Conservation (phyloP, 2,329 filamentous ascomycete species). For the Fusarium sp. region DNA sequence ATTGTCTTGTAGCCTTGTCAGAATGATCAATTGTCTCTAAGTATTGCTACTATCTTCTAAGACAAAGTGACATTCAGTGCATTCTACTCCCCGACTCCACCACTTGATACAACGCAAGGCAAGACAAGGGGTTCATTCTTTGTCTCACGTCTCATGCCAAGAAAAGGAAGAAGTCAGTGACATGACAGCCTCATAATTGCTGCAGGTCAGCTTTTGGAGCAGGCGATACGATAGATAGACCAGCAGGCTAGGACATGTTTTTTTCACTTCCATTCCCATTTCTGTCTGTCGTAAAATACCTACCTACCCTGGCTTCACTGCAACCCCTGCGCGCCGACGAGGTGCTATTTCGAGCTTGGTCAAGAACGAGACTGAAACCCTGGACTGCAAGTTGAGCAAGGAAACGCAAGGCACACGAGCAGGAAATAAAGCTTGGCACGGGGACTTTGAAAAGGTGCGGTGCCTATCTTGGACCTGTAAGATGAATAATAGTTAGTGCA, state of each 20-base stretch:
- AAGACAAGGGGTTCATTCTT: background rate
- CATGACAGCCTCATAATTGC: constrained; percentile 3
- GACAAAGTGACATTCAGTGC: constrained; percentile 9
- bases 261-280: background rate
- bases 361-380: background rate
- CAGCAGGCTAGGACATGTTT: background rate
- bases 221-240: background rate
- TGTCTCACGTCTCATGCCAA: constrained; percentile 6
- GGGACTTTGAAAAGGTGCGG: constrained; percentile 5
- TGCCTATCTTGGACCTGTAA: background rate
- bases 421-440: constrained; percentile 22
- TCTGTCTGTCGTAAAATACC: background rate
- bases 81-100: background rate
- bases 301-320: constrained; percentile 4
- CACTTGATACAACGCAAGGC: background rate
- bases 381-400: constrained; percentile 4
- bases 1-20: constrained; percentile 12
- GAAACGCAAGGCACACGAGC: constrained; percentile 10
- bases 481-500: background rate
- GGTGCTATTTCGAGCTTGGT: constrained; percentile 23
- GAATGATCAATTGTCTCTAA: background rate
- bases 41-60: background rate
- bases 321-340: background rate
- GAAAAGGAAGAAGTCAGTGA: background rate
- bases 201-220: constrained; percentile 13